Evolutionary conservation across 2,329 filamentous ascomycete species (phyloP), one percentile per base, ranked within the genome.

Genomic region (Claviceps monticola): DNA sequence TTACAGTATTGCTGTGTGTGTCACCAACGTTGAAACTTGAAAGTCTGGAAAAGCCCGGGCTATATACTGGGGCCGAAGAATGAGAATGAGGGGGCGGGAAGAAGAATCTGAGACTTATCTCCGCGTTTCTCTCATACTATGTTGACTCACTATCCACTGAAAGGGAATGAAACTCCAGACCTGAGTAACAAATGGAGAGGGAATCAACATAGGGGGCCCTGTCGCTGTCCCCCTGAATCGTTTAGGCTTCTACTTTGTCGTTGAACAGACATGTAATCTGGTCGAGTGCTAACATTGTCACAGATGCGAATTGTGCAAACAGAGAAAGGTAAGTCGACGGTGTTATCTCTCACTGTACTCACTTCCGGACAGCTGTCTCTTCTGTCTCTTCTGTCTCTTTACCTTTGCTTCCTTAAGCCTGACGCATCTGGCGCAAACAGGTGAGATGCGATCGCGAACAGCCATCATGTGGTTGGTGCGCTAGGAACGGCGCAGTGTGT

Each of bases 291-390:
- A 66, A 74, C 60, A 55, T 53, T 11, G 57, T 65, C 61, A 62
- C 66, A 84, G 81, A 61, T 84, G 86, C 62, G 86, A 90, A 68
- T 74, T 86, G 49, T 88, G 86, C 71, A 89, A 90, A 68, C 82
- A 86, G 66, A 74, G 86, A 70, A 91, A 90, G 74, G 85, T 88
- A 68, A 51, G 29, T 34, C 29, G 65, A 50, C 47, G 16, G 16
- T 16, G 36, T 26, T 11, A 1, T 9, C 14, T n/a, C 2, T 19
- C 21, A 13, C 11, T 19, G 16, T 39, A 16, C n/a, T 39, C 16
- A 7, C n/a, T 39, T 39, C 16, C 38, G 2, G 26, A 26, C 7
- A 26, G 8, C 26, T 26, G 26, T 26, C 26, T 7, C 26, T 26
- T 26, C 26, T 26, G 26, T 26, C 26, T 7, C 26, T 26, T 26